phyloP scores from a whole-genome alignment of 495 filamentous ascomycete species.

The Immersiella caudata region DNA sequence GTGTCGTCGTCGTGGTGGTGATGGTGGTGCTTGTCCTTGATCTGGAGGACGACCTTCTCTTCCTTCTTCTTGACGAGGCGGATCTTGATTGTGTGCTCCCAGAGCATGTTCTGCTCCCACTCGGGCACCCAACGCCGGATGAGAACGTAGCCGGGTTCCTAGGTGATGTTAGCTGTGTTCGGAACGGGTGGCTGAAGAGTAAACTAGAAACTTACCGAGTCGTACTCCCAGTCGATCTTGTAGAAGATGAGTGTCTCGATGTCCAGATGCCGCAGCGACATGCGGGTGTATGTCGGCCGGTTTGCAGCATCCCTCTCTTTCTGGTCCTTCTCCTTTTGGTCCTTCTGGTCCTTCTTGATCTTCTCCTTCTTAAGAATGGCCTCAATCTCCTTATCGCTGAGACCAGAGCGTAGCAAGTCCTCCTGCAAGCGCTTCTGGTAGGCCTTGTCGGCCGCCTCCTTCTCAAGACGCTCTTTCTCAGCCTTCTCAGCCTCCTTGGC shows the following conservation, averaged over 20 bases:
- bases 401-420: constrained; percentile 52
- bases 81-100: constrained; percentile 67
- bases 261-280: constrained; percentile 59
- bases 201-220: constrained; percentile 44
- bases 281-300: constrained; percentile 58
- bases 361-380: constrained; percentile 57
- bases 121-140: constrained; percentile 78
- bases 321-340: constrained; percentile 27
- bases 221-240: constrained; percentile 56
- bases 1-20: constrained; percentile 53
- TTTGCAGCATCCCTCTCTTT: constrained; percentile 28
- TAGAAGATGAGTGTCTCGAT: constrained; percentile 56
- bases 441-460: constrained; percentile 54
- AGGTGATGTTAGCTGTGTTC: constrained; percentile 26
- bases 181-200: background rate
- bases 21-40: constrained; percentile 49
- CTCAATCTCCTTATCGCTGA: constrained; percentile 55
- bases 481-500: constrained; percentile 55
- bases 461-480: constrained; percentile 47
- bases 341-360: constrained; percentile 43
- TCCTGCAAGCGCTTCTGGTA: constrained; percentile 53
- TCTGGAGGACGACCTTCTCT: constrained; percentile 41
- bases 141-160: constrained; percentile 71
- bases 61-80: constrained; percentile 50
- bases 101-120: constrained; percentile 71